Evolutionary conservation across 2,329 filamentous ascomycete genomes (phyloP), one percentile per base, ranked within the genome.

Genomic region (Claviceps arundinis): DNA sequence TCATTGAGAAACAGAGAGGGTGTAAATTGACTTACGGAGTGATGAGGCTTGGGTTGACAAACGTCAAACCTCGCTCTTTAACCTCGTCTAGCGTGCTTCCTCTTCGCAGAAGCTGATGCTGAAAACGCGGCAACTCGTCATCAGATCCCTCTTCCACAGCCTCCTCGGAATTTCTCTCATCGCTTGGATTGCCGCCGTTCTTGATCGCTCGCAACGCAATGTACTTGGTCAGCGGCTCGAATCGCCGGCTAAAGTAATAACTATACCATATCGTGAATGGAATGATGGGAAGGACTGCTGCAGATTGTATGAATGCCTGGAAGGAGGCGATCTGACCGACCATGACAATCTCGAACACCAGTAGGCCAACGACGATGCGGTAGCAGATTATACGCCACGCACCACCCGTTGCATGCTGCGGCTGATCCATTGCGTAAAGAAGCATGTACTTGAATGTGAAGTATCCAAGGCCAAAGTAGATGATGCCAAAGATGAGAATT

Each of bases 351-450:
- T 98, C 89, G 62, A 96, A 96, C 43, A 97, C 80, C 2, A 94
- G 70, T 9, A 96, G 70, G 1, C 93, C 93, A 24, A 96, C 73
- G 52, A 97, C 80, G 54, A 96, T 78, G 38, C 93, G 87, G 63
- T 93, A 89, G 69, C 89, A 95, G 56, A 98, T 95, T 78, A 98
- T 95, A 48, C 87, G 85, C 93, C 93, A 98, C 4, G 90, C 89
- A 55, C 85, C 83, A 19, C 94, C 94, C 0, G 91, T 97, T 16
- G 89, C 89, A 64, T 95, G 89, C 62, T 94, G 89, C 16, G 89
- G 87, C 65, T 97, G 91, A 61, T 97, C 90, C 93, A 98, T 98
- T 37, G 93, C 89, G 66, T 98, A 98, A 4, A 98, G 76, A 4
- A 98, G 75, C 71, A 98, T 94, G 69, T 98, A 98, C 66, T 96